Evolutionary conservation across 2,329 filamentous ascomycete genomes (phyloP), one percentile per base, ranked within the genome.

Genomic region (Sporothrix euskadiensis): DNA sequence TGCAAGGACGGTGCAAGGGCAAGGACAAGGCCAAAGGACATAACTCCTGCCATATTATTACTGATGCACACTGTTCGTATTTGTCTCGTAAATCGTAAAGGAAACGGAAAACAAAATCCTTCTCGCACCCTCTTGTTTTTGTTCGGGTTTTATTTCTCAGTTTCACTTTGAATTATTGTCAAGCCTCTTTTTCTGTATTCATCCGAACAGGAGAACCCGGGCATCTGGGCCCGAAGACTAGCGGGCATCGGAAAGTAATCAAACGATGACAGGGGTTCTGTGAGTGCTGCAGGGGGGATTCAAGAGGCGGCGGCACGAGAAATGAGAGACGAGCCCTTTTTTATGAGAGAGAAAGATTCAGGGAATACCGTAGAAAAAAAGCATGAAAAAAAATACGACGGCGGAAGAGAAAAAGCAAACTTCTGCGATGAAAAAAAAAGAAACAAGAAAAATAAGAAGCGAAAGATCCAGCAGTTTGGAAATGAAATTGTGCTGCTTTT

Each of bases 141-240:
- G 9, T 14, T 19, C 3, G n/a, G 3, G 12, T 35, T 35, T 35
- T 35, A 35, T 26, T 26, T 26, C 35, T 4, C 5, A 35, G 1
- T 35, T 35, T 4, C 49, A 14, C n/a, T 19, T 39, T 32, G 12
- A 4, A 57, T 57, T 30, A 39, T n/a, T 70, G 57, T 14, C 52
- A 44, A 9, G 16, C n/a, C 65, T 49, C 16, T 39, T 39, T 41
- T 47, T 47, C n/a, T 66, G 39, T 66, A 32, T 41, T 57, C 52
- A 57, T 39, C 49, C 41, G 44, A n/a, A 52, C 65, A 73, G 66
- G 32, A 66, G 9, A 70, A 35, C 69, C 69, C 54, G 41, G 39
- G 39, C 69, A 61, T 71, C 69, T 71, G 69, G 69, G 39, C 69
- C 69, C 22, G 69, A 59, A 30, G 69, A 47, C 54, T 61, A 71